phyloP scores from a whole-genome alignment of 176 grass and related monocot species.

The Aegilops sharonensis region DNA sequence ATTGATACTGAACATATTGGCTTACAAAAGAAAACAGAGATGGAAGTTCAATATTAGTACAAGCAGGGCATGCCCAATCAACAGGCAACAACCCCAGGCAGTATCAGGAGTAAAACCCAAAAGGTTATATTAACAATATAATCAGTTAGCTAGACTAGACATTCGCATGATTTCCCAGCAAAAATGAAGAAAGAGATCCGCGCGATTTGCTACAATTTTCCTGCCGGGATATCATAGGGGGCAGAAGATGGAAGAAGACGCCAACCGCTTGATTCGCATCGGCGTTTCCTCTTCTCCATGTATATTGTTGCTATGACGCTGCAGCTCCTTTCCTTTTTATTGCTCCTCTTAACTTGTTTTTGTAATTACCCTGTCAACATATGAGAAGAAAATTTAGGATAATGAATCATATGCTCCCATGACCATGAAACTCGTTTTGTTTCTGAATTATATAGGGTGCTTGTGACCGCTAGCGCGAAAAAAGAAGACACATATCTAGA shows the following conservation, averaged over 20 bases:
- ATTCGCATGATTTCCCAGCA: not conserved
- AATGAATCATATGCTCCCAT: not conserved
- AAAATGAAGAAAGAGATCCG: not conserved
- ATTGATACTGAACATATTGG: not conserved
- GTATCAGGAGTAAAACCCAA: constrained; percentile 4
- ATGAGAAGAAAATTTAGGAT: not conserved
- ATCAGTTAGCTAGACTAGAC: constrained; percentile 12
- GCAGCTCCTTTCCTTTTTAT: not conserved
- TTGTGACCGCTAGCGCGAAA: not conserved
- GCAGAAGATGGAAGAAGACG: not conserved
- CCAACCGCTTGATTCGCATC: constrained; percentile 6
- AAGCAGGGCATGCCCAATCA: not conserved
- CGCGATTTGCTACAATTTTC: not conserved
- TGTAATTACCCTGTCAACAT: constrained; percentile 38
- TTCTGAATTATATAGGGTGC: not conserved
- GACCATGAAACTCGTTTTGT: not conserved
- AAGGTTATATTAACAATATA: constrained; percentile 25
- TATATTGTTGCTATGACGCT: not conserved
- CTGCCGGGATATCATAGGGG: not conserved
- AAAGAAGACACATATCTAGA: not conserved
- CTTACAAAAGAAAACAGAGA: not conserved
- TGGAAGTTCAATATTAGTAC: not conserved
- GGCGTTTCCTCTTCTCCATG: constrained; percentile 1
- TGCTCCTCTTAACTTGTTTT: not conserved
- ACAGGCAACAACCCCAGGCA: not conserved